Conservation (phyloP, 208 protist species). For the Wallacemonas sp. region DNA sequence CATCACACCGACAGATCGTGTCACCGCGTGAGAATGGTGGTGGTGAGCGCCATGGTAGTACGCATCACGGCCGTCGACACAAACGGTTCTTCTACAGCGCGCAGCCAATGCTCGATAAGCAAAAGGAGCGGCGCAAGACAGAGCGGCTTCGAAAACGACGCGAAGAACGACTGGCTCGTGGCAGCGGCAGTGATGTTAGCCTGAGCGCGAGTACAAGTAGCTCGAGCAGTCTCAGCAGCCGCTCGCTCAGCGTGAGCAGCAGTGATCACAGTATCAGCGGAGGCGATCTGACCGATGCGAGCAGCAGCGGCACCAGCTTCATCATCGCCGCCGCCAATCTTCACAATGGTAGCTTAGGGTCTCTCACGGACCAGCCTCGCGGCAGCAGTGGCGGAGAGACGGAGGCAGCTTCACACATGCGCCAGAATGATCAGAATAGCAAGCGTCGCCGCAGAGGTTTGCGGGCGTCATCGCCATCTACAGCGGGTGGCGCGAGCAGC, state of each 20-base stretch:
- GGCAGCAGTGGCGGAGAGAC: no score
- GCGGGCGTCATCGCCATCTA: neutral
- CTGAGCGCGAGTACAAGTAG: conserved; percentile 16
- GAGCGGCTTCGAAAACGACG: conserved; percentile 4
- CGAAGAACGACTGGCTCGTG: neutral
- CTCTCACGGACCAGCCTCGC: no score
- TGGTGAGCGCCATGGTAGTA: neutral
- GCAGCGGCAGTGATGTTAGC: conserved; percentile 13
- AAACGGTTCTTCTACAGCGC: conserved; percentile 15
- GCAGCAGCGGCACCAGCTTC: conserved; percentile 7
- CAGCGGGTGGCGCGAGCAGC: neutral
- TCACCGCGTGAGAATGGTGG: no score
- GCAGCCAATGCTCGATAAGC: conserved; percentile 14
- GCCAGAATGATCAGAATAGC: no score
- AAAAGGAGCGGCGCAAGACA: conserved; percentile 12
- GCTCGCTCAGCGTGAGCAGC: conserved; percentile 16
- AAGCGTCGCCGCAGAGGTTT: no score
- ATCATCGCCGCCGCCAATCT: neutral
- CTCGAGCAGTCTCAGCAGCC: conserved; percentile 25
- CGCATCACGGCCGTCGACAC: conserved; percentile 8
- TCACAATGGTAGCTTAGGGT: neutral
- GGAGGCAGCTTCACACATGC: no score
- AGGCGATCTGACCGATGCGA: neutral
- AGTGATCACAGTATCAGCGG: conserved; percentile 20
- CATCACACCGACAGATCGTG: no score